Conservation (phyloP, 2,329 filamentous ascomycete species). For the Beauveria australis region DNA sequence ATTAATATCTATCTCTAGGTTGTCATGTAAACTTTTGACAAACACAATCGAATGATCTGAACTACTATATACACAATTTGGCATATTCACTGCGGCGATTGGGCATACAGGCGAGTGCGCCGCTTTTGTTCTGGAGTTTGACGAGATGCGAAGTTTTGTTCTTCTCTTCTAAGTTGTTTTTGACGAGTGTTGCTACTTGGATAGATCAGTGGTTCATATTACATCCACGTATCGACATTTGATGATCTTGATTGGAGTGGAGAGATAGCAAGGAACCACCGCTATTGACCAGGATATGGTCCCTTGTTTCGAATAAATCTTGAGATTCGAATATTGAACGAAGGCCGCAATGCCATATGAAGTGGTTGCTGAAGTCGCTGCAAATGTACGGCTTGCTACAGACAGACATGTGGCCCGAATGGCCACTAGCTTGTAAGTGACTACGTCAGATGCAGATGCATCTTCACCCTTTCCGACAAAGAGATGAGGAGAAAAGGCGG, state of each 20-base stretch:
- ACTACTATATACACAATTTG: not conserved
- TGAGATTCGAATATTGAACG: not conserved
- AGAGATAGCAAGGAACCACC: not conserved
- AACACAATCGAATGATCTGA: not conserved
- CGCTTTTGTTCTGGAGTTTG: not conserved
- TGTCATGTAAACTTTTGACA: constrained; percentile 4
- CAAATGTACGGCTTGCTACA: too few relatives aligned
- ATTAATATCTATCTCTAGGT: not conserved
- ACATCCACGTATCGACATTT: not conserved
- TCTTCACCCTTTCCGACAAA: not conserved
- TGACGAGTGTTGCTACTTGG: not conserved
- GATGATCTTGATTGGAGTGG: not conserved
- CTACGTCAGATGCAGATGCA: not conserved
- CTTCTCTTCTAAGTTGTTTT: not conserved
- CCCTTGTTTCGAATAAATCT: not conserved
- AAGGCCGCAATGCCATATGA: not conserved
- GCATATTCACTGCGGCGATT: constrained; percentile 1
- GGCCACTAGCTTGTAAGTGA: not conserved
- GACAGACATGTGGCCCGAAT: not conserved
- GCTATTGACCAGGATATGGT: not conserved
- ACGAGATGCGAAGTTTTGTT: not conserved
- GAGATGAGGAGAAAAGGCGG: not conserved
- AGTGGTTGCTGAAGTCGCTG: not conserved
- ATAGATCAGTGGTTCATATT: not conserved
- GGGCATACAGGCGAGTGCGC: not conserved